phyloP scores from a whole-genome alignment of 441 rosid species.

The Gossypium lobatum region DNA sequence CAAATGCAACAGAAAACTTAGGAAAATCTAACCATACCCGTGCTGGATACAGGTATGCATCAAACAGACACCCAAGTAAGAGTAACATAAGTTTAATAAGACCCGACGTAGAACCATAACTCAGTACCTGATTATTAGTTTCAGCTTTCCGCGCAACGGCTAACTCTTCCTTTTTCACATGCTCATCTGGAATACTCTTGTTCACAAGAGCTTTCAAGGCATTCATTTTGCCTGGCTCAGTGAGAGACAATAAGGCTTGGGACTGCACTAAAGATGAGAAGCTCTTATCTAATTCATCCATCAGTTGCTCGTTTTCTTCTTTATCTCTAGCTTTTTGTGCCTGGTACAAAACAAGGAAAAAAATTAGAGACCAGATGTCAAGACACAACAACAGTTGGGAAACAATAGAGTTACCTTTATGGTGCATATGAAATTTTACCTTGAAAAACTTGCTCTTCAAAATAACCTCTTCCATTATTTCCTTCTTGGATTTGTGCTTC shows the following conservation, averaged over 20 bases:
- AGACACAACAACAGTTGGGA: neutral
- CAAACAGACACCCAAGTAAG: neutral
- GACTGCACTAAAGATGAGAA: slow-evolving; percentile 65
- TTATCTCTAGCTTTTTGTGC: slow-evolving; percentile 83
- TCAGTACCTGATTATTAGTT: slow-evolving; percentile 35
- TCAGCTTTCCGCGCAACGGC: slow-evolving; percentile 22
- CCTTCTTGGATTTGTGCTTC: slow-evolving; percentile 83
- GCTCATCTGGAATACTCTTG: slow-evolving; percentile 34
- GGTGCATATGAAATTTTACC: slow-evolving; percentile 37
- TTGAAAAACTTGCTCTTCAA: slow-evolving; percentile 91
- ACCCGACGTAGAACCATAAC: slow-evolving; percentile 7
- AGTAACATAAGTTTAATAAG: neutral
- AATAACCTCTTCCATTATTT: slow-evolving; percentile 85
- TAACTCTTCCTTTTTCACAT: slow-evolving; percentile 25
- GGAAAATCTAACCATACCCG: no score
- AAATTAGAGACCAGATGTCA: slow-evolving; percentile 4
- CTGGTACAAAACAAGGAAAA: slow-evolving; percentile 29
- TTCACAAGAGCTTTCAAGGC: slow-evolving; percentile 52
- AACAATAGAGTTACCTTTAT: neutral
- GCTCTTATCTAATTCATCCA: slow-evolving; percentile 71
- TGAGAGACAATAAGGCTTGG: slow-evolving; percentile 46
- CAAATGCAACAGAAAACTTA: no score
- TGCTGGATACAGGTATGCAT: neutral
- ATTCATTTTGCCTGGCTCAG: slow-evolving; percentile 59
- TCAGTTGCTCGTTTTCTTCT: slow-evolving; percentile 69